These are phyloP conservation scores for Ceraceosorus bombacis DNA, from an alignment of 1,284 basidiomycete species.

Conservation along the genomic window DNA sequence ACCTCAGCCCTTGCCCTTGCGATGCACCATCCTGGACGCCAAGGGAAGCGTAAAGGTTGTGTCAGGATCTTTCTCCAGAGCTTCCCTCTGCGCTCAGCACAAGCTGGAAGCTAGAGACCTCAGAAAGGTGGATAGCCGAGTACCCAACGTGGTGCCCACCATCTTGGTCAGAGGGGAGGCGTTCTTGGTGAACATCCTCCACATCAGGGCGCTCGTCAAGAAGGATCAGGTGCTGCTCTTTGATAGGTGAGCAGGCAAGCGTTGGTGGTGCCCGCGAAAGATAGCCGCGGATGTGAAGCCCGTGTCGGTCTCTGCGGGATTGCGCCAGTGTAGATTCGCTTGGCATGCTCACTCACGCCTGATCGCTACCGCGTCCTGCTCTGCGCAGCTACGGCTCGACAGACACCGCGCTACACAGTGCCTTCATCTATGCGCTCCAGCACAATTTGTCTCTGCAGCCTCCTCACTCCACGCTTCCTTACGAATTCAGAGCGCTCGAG, in stretches of 20 bases:
- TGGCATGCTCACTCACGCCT: too few relatives aligned
- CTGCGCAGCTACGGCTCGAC: slow-evolving; percentile 23
- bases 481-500: slow-evolving; percentile 42
- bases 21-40: slow-evolving; percentile 40
- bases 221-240: slow-evolving; percentile 85
- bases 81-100: slow-evolving; percentile 78
- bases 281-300: too few relatives aligned
- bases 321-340: too few relatives aligned
- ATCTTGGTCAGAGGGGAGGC: slow-evolving; percentile 82
- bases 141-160: slow-evolving; percentile 84
- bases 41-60: slow-evolving; percentile 64
- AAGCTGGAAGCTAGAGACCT: slow-evolving; percentile 86
- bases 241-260: slow-evolving; percentile 63
- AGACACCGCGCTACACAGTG: slow-evolving; percentile 29
- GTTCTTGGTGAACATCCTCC: slow-evolving; percentile 76
- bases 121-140: slow-evolving; percentile 87
- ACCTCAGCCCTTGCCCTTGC: slow-evolving; percentile 32
- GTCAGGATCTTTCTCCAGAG: slow-evolving; percentile 80
- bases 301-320: too few relatives aligned
- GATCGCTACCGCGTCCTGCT: too few relatives aligned
- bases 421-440: slow-evolving; percentile 43
- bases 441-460: slow-evolving; percentile 23
- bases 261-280: too few relatives aligned
- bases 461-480: slow-evolving; percentile 22
- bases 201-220: slow-evolving; percentile 89